Conservation (phyloP, 345 rosid genomes). For the Hibiscus mutabilis region DNA sequence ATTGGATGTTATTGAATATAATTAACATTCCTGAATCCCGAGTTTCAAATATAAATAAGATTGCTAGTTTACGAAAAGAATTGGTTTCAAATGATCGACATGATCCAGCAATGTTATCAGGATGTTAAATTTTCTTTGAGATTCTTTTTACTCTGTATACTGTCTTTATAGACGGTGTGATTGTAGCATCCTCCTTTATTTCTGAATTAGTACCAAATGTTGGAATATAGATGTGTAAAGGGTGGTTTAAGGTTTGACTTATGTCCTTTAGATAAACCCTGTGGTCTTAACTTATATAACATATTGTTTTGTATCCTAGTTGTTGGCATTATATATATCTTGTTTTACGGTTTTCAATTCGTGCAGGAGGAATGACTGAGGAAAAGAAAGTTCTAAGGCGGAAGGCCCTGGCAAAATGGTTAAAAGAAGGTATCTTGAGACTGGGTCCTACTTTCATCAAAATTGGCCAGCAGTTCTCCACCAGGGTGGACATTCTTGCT, state of each 20-base stretch:
- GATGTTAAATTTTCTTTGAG: background rate
- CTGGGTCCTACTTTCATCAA: conserved; percentile 97
- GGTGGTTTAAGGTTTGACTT: background rate
- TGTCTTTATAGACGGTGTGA: background rate
- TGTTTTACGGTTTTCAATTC: conserved; percentile 5
- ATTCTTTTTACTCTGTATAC: background rate
- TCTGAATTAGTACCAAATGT: background rate
- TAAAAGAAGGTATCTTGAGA: conserved; percentile 85
- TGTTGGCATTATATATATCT: conserved; percentile 2
- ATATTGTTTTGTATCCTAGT: background rate
- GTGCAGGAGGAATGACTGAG: conserved; percentile 88
- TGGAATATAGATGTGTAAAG: background rate
- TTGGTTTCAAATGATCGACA: background rate
- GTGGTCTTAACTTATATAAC: background rate
- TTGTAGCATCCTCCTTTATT: background rate
- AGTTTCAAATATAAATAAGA: background rate
- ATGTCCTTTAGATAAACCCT: background rate
- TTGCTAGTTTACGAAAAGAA: background rate
- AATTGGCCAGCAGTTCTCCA: conserved; percentile 95
- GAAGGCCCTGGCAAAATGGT: conserved; percentile 85
- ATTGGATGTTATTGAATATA: background rate
- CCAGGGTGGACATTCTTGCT: conserved; percentile 96
- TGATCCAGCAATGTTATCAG: background rate
- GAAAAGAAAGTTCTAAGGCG: conserved; percentile 60
- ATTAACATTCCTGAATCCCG: background rate